Percentiles rank a stretch among this genome's conserved stretches.
Evolutionary conservation across 2,329 filamentous ascomycete genomes (phyloP).

Genomic region (Fusarium pilosicola): DNA sequence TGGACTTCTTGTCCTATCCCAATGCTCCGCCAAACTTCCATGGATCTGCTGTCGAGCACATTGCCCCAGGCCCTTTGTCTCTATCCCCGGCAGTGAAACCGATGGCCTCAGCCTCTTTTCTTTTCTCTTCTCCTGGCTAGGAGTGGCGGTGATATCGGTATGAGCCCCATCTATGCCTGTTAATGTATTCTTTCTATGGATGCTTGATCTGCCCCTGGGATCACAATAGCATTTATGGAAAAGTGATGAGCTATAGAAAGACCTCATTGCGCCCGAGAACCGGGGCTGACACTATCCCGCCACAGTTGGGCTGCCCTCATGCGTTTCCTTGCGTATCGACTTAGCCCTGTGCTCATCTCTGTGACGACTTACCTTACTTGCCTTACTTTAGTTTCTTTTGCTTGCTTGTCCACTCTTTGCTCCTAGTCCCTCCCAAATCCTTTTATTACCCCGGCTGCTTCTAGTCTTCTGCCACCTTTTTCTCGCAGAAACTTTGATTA

Average conservation of each 20-base stretch:
- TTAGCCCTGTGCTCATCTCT: constrained; percentile 29
- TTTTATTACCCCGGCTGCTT: constrained; percentile 26
- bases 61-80: neutral
- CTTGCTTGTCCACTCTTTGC: constrained; percentile 6
- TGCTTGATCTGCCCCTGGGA: constrained; percentile 31
- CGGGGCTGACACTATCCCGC: constrained; percentile 27
- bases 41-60: constrained; percentile 11
- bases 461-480: constrained; percentile 22
- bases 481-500: constrained; percentile 24
- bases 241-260: constrained; percentile 35
- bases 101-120: constrained; percentile 16
- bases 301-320: constrained; percentile 27
- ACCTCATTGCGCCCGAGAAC: constrained; percentile 25
- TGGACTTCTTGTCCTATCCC: constrained; percentile 17
- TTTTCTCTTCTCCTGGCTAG: neutral
- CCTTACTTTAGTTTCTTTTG: constrained; percentile 11
- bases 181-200: constrained; percentile 14
- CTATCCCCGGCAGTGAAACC: constrained; percentile 8
- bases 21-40: constrained; percentile 12
- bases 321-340: constrained; percentile 27
- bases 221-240: constrained; percentile 2
- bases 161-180: constrained; percentile 17
- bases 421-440: constrained; percentile 1
- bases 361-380: constrained; percentile 6
- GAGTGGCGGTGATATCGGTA: constrained; percentile 21